Base-by-base conservation (phyloP, 2,329 filamentous ascomycete genomes). In the Akanthomyces uredinophilus region DNA sequence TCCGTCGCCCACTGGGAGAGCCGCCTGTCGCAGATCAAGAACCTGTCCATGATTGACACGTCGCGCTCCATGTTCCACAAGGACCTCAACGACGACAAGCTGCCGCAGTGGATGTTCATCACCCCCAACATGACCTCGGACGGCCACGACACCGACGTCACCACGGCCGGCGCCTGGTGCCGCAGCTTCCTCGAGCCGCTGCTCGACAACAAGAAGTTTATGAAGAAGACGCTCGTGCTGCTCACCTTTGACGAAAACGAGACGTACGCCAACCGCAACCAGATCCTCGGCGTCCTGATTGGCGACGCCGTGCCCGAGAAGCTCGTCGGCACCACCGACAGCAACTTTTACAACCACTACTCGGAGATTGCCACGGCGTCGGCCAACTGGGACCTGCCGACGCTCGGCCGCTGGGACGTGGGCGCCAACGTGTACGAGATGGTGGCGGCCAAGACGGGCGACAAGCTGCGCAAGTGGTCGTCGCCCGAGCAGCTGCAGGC, bases 181-280 rank as follows among this genome's bases (percentile, higher is more conserved):
- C 82, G 84, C 43, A 76, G 70, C 53, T 93, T 92, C 76, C 74
- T 95, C 1, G 81, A 84, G 62, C 89, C 90, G 0, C 84, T 95
- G 10, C 79, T 95, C 7, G 72, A 81, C 41, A 83, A 94, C 76
- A 74, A 78, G 54, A 83, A 87, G 67, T 94, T 95, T 74, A 89
- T 88, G 84, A 78, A 89, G 55, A 85, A 89, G 70, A 93, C 89
- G 0, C 81, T 95, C 1, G 82, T 95, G 11, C 78, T 94, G 5
- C 74, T 95, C 64, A 93, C 87, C 11, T 95, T 92, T 69, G 91
- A 95, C 66, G 91, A 95, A 77, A 90, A 87, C 72, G 84, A 88
- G 68, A 86, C 83, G 11, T 92, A 92, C 74, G 73, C 79, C 6
- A 75, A 79, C 29, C 82, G 83, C 67, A 95, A 95, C 81, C 80